phyloP scores from a whole-genome alignment of 2,329 filamentous ascomycete genomes.

The Biscogniauxia mediterranea region DNA sequence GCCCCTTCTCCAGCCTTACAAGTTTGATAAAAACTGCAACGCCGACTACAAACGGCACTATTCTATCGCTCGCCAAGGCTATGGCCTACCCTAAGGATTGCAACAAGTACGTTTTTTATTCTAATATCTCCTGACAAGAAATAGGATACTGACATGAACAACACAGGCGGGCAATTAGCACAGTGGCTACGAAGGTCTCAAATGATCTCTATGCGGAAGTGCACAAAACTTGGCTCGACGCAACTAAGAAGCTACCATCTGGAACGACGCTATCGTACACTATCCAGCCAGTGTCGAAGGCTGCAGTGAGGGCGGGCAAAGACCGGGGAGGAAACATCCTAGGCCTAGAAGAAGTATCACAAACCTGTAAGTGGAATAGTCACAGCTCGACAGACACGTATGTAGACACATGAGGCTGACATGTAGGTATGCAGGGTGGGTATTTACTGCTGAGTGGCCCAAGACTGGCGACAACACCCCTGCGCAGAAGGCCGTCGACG shows the following conservation, averaged over 20 bases:
- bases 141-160: neutral
- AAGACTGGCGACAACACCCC: slow-evolving; percentile 2
- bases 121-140: neutral
- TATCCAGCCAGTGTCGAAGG: neutral
- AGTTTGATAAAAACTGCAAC: neutral
- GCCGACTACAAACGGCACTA: slow-evolving; percentile 1
- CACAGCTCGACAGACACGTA: neutral
- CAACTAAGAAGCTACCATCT: neutral
- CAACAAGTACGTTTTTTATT: neutral
- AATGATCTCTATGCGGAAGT: neutral
- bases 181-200: slow-evolving; percentile 2
- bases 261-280: neutral
- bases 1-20: slow-evolving; percentile 9
- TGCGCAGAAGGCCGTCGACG: slow-evolving; percentile 1
- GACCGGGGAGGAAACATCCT: neutral
- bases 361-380: neutral
- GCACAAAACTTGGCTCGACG: neutral
- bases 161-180: neutral
- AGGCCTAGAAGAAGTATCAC: neutral
- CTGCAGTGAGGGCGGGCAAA: neutral
- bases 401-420: neutral
- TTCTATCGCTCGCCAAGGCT: neutral
- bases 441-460: slow-evolving; percentile 7
- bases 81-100: neutral
- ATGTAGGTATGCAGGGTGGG: slow-evolving; percentile 3